phyloP scores from a whole-genome alignment of 345 rosid genomes.

The Streptanthus diversifolius region DNA sequence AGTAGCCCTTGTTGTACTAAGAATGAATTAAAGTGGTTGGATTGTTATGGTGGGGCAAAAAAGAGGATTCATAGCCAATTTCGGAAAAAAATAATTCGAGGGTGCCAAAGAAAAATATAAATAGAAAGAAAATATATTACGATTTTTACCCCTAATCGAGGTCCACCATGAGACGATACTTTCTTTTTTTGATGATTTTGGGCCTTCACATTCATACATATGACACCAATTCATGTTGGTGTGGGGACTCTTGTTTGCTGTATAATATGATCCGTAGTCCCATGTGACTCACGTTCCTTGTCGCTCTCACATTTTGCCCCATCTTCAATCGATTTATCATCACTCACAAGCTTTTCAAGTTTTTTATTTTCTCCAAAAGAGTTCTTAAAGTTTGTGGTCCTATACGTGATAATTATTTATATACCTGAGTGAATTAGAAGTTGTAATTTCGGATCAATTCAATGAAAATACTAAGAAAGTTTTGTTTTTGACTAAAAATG shows the following conservation, averaged over 20 bases:
- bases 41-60: constrained; percentile 32
- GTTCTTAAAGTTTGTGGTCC: constrained; percentile 19
- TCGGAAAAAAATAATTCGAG: constrained; percentile 9
- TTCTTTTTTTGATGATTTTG: constrained; percentile 24
- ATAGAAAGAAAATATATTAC: constrained; percentile 6
- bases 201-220: constrained; percentile 30
- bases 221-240: constrained; percentile 34
- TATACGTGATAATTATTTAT: constrained; percentile 1
- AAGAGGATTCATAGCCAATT: constrained; percentile 18
- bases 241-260: constrained; percentile 36
- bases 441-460: background rate
- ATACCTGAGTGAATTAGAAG: constrained; percentile 9
- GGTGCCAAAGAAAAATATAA: background rate
- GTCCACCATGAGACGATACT: constrained; percentile 21
- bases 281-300: constrained; percentile 42
- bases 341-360: constrained; percentile 20
- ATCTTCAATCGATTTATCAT: constrained; percentile 26
- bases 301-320: constrained; percentile 37
- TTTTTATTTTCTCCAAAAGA: background rate
- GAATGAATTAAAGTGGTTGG: constrained; percentile 31
- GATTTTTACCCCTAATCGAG: background rate
- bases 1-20: constrained; percentile 35
- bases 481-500: background rate
- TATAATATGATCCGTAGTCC: constrained; percentile 27
- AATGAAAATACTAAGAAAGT: background rate